Conservation (phyloP, 495 filamentous ascomycete species). For the Lepidopterella palustris region DNA sequence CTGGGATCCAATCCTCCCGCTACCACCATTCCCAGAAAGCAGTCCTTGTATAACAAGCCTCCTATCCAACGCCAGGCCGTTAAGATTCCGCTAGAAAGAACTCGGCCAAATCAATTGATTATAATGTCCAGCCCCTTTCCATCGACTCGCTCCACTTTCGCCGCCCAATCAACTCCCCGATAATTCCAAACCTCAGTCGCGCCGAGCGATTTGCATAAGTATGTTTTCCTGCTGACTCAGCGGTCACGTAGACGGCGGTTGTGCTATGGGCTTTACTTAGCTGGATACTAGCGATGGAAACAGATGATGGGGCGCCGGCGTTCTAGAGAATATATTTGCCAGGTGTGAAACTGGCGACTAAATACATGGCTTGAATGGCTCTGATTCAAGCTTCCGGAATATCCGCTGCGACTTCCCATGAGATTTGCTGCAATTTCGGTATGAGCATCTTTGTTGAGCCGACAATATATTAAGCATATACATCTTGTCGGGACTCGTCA, state of each 20-base stretch:
- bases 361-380: background rate
- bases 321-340: background rate
- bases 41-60: background rate
- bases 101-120: background rate
- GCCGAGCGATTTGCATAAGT: background rate
- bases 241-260: background rate
- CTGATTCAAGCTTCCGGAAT: background rate
- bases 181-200: background rate
- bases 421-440: background rate
- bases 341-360: background rate
- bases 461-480: background rate
- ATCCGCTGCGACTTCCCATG: background rate
- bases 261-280: background rate
- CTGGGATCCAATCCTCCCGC: background rate
- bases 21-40: background rate
- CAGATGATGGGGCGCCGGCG: background rate
- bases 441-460: background rate
- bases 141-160: background rate
- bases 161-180: background rate
- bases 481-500: background rate
- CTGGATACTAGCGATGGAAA: background rate
- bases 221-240: background rate
- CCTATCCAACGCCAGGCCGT: background rate
- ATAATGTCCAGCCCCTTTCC: background rate
- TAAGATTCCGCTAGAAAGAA: background rate